A percentile compares a stretch with the other conserved stretches of the same genome.
These are phyloP conservation scores for Leishmania gerbilli DNA, from an alignment of 208 protist genomes.

Conservation along the genomic window DNA sequence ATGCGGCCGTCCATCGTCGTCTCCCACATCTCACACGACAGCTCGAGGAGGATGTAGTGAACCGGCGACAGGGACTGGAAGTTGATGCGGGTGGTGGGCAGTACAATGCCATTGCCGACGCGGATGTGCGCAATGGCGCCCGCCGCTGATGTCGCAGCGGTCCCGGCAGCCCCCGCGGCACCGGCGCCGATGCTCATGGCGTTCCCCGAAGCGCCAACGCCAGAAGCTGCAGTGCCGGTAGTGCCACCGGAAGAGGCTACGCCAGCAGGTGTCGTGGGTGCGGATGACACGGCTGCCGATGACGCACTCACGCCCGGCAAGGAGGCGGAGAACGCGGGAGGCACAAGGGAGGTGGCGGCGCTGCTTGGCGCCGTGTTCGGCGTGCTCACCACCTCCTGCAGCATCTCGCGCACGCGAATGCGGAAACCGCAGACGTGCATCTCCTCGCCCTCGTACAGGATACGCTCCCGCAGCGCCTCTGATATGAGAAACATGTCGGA, in stretches of 20 bases:
- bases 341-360: slow-evolving; percentile 3
- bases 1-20: slow-evolving; percentile 79
- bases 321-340: neutral
- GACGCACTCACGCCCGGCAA: neutral
- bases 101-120: slow-evolving; percentile 72
- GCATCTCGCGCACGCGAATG: slow-evolving; percentile 73
- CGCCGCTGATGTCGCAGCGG: neutral
- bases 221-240: neutral
- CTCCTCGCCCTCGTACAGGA: slow-evolving; percentile 84
- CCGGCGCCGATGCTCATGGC: neutral
- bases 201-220: neutral
- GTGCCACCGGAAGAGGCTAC: neutral
- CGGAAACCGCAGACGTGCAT: slow-evolving; percentile 64
- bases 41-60: slow-evolving; percentile 79
- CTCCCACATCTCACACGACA: slow-evolving; percentile 85
- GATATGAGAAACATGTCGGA: slow-evolving; percentile 83
- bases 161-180: neutral
- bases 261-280: neutral
- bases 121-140: slow-evolving; percentile 19
- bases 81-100: slow-evolving; percentile 68
- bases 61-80: slow-evolving; percentile 80
- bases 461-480: slow-evolving; percentile 65
- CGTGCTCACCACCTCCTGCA: slow-evolving; percentile 24
- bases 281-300: neutral
- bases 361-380: slow-evolving; percentile 6